Conservation (phyloP, 2,329 filamentous ascomycete species). For the Leptographium galeiforme region DNA sequence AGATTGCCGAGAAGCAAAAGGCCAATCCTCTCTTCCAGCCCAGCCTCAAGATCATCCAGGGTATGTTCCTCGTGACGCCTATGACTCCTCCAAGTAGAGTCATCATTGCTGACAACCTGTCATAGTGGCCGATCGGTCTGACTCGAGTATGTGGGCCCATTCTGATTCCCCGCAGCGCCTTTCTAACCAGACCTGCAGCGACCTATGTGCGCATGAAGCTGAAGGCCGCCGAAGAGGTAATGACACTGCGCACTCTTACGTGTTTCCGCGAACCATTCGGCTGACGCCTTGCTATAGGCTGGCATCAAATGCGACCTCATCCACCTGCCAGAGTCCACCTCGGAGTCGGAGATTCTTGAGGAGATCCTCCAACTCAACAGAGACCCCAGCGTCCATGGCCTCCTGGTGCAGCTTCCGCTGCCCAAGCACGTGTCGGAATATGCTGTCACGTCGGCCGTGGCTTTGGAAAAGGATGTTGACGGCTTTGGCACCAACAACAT, state of each 20-base stretch:
- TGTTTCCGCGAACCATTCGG: background rate
- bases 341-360: constrained; percentile 75
- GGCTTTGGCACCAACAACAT: constrained; percentile 92
- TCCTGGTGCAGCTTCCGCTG: constrained; percentile 85
- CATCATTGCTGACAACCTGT: constrained; percentile 3
- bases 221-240: constrained; percentile 85
- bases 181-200: constrained; percentile 31
- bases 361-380: constrained; percentile 74
- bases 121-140: constrained; percentile 77
- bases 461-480: constrained; percentile 93
- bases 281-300: constrained; percentile 41
- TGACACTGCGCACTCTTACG: constrained; percentile 8
- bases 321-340: constrained; percentile 68
- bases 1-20: constrained; percentile 73
- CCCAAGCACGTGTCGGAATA: constrained; percentile 87
- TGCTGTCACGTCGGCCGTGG: constrained; percentile 74
- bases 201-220: constrained; percentile 99
- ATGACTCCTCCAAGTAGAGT: background rate
- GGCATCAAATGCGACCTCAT: constrained; percentile 80
- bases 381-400: constrained; percentile 73
- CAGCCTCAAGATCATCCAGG: constrained; percentile 87
- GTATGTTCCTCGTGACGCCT: constrained; percentile 30
- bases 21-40: constrained; percentile 80
- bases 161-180: background rate
- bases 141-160: constrained; percentile 55